Base-by-base conservation (phyloP, 225 moss, liverwort and hornwort species). In the Thuidium tamariscinum region DNA sequence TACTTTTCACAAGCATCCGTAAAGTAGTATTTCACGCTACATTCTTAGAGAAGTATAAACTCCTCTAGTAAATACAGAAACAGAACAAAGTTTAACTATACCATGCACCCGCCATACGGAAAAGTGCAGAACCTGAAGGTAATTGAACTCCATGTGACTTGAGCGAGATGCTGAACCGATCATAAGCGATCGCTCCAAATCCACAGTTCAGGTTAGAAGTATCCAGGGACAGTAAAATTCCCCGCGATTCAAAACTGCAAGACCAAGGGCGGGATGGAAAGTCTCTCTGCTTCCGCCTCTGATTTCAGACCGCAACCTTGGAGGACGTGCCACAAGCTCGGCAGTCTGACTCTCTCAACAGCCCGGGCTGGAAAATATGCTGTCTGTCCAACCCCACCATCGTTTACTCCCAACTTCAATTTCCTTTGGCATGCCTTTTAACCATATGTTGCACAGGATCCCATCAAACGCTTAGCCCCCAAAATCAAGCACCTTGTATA, bases 121-220 rank as follows among this genome's bases (percentile, higher is more conserved):
- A 88, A 74, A 86, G 74, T 83, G 85, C 83, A 86, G 76, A 80
- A 94, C 96, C 96, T 96, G 96, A 85, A 95, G 94, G 88, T 95
- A 95, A 86, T 95, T 95, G 89, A 95, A 95, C 90, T 96, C 96
- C 95, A 96, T 96, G 88, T 91, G 93, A 92, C 84, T 91, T 90
- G 93, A 83, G 82, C 94, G 91, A 86, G 90, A 91, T 88, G 95
- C 88, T 94, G 83, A 83, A 86, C 90, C 89, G 89, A 95, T 95
- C 93, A 94, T 94, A 88, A 89, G 85, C 82, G 63, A 88, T 70
- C 44, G 72, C 77, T 87, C 89, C 70, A 81, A 88, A 79, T 82
- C 42, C 81, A 70, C 63, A 67, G 67, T 82, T 74, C 84, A 46
- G 49, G 44, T n/a, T 64, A 44, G 26, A 82, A 77, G 75, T 65